Conservation (phyloP, 371 early-diverging fungal genomes). For the Apophysomyces sp. region DNA sequence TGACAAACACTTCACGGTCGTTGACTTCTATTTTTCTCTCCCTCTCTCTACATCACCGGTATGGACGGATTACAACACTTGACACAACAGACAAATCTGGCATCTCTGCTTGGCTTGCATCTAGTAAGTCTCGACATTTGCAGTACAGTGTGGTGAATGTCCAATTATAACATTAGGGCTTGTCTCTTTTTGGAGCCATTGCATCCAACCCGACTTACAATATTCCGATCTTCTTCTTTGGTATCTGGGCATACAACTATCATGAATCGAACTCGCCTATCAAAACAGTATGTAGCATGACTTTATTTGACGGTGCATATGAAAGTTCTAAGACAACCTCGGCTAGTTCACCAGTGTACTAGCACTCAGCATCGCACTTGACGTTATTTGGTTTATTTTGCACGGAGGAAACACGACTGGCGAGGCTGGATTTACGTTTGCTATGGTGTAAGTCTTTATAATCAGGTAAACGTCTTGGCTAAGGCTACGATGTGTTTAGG, state of each 20-base stretch:
- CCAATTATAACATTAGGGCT: slow-evolving; percentile 17
- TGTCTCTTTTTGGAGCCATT: slow-evolving; percentile 43
- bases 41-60: not conserved
- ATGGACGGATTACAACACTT: slow-evolving; percentile 38
- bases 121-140: slow-evolving; percentile 21
- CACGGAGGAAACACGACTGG: slow-evolving; percentile 31
- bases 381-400: slow-evolving; percentile 47
- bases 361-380: slow-evolving; percentile 42
- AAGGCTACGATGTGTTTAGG: slow-evolving; percentile 14
- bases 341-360: slow-evolving; percentile 41
- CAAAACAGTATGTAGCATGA: slow-evolving; percentile 33
- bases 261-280: slow-evolving; percentile 49
- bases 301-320: not conserved
- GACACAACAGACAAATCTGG: slow-evolving; percentile 45
- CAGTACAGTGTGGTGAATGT: not conserved
- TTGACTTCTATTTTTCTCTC: not conserved
- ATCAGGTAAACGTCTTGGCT: not conserved
- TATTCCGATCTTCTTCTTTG: slow-evolving; percentile 51
- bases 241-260: slow-evolving; percentile 50
- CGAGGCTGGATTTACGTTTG: slow-evolving; percentile 45
- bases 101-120: slow-evolving; percentile 45
- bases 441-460: slow-evolving; percentile 35
- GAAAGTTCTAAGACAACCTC: not conserved
- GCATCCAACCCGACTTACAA: slow-evolving; percentile 47
- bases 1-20: not conserved